phyloP scores from a whole-genome alignment of 2,329 filamentous ascomycete genomes.

The Sarocladium strictum region DNA sequence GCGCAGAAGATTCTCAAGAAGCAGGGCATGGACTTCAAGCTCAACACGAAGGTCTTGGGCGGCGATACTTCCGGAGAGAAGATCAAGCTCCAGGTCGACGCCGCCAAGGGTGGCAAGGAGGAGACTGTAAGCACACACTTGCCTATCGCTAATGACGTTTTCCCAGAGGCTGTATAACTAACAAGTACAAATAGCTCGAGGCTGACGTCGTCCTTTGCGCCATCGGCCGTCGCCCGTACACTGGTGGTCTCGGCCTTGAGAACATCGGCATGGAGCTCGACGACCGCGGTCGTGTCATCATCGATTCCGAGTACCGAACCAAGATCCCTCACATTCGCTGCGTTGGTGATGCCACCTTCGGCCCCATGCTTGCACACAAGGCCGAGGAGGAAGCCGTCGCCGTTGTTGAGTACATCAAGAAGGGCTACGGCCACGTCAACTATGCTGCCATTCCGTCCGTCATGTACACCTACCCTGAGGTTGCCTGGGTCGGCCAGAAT shows the following conservation, averaged over 20 bases:
- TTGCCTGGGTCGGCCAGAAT: conserved; percentile 97
- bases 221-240: conserved; percentile 95
- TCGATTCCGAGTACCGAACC: conserved; percentile 98
- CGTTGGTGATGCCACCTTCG: conserved; percentile 93
- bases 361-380: conserved; percentile 98
- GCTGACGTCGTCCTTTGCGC: conserved; percentile 94
- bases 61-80: conserved; percentile 75
- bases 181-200: conserved; percentile 58
- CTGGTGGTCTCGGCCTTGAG: conserved; percentile 82
- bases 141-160: not conserved
- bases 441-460: conserved; percentile 96
- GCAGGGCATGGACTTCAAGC: conserved; percentile 98
- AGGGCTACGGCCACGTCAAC: conserved; percentile 98
- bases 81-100: conserved; percentile 79
- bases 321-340: conserved; percentile 96
- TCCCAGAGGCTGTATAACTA: conserved; percentile 13
- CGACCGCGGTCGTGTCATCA: conserved; percentile 89
- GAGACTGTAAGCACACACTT: conserved; percentile 61
- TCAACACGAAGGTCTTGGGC: conserved; percentile 87
- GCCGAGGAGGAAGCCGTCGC: conserved; percentile 97
- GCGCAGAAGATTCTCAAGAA: conserved; percentile 90
- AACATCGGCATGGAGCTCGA: conserved; percentile 90
- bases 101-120: conserved; percentile 92
- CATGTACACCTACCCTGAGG: conserved; percentile 99
- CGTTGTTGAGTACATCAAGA: conserved; percentile 93